Conservation (phyloP, 306 rosid genomes). For the Chamaecrista fasciculata region DNA sequence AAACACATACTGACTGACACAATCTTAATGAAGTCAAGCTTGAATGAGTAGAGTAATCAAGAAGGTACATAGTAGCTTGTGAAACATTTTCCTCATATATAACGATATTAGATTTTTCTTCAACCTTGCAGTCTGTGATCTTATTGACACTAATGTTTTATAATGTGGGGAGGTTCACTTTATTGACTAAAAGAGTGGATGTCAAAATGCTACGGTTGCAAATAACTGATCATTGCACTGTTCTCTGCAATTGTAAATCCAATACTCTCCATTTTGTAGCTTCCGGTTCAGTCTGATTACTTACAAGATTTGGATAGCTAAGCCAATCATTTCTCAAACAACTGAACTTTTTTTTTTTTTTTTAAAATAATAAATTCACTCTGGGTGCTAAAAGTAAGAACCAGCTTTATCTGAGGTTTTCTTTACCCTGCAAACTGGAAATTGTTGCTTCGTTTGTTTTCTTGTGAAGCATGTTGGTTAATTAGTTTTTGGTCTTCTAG, state of each 20-base stretch:
- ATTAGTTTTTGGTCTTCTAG: not conserved
- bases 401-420: not conserved
- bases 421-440: not conserved
- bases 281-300: not conserved
- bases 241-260: not conserved
- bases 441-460: not conserved
- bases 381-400: not conserved
- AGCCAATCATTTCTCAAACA: not conserved
- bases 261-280: not conserved
- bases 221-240: not conserved
- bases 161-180: not conserved
- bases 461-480: not conserved
- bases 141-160: not conserved
- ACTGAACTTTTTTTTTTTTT: not conserved
- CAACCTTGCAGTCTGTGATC: not conserved
- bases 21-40: not conserved
- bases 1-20: constrained; percentile 27
- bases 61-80: too few species aligned
- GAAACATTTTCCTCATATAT: too few species aligned
- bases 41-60: too few species aligned
- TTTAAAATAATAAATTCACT: not conserved
- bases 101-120: too few species aligned
- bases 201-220: not conserved
- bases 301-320: not conserved
- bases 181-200: not conserved